Evolutionary conservation across 2,329 filamentous ascomycete genomes (phyloP).

Genomic region (Verticillium klebahnii): DNA sequence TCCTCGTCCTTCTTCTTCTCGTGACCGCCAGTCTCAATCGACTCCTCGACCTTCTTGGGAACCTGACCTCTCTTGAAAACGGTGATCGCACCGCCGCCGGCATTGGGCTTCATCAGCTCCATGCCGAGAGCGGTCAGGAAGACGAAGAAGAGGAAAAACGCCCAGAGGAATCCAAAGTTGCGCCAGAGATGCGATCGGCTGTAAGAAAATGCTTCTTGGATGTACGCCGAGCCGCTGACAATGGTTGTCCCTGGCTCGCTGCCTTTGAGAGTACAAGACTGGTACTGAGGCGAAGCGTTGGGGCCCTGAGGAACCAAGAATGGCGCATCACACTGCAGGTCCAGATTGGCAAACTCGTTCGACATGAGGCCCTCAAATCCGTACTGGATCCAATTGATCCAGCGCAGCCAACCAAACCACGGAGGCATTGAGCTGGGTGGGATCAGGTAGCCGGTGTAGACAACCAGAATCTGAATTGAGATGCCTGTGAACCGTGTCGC

Average conservation of each 20-base stretch:
- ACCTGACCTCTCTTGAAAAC: constrained; percentile 61
- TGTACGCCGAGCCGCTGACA: constrained; percentile 52
- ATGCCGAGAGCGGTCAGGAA: constrained; percentile 30
- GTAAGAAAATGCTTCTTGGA: constrained; percentile 48
- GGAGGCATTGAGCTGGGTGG: constrained; percentile 41
- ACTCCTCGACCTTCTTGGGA: constrained; percentile 51
- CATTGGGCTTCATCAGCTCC: constrained; percentile 49
- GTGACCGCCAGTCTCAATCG: constrained; percentile 47
- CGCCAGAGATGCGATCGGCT: constrained; percentile 56
- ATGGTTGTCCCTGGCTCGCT: constrained; percentile 44
- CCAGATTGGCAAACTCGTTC: constrained; percentile 56
- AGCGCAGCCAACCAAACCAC: constrained; percentile 51
- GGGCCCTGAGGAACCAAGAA: constrained; percentile 49
- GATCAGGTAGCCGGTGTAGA: constrained; percentile 40
- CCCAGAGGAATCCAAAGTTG: constrained; percentile 47
- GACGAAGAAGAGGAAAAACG: constrained; percentile 44
- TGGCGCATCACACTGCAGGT: constrained; percentile 49
- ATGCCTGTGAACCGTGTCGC: constrained; percentile 26
- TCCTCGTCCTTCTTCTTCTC: constrained; percentile 48
- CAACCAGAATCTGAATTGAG: constrained; percentile 20
- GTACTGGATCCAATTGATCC: constrained; percentile 48
- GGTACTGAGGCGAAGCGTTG: constrained; percentile 41
- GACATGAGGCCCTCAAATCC: constrained; percentile 63
- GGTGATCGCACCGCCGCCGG: constrained; percentile 54
- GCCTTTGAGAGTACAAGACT: constrained; percentile 56